phyloP scores from a whole-genome alignment of 2,329 filamentous ascomycete species.

The Ophiostoma pallidulum region DNA sequence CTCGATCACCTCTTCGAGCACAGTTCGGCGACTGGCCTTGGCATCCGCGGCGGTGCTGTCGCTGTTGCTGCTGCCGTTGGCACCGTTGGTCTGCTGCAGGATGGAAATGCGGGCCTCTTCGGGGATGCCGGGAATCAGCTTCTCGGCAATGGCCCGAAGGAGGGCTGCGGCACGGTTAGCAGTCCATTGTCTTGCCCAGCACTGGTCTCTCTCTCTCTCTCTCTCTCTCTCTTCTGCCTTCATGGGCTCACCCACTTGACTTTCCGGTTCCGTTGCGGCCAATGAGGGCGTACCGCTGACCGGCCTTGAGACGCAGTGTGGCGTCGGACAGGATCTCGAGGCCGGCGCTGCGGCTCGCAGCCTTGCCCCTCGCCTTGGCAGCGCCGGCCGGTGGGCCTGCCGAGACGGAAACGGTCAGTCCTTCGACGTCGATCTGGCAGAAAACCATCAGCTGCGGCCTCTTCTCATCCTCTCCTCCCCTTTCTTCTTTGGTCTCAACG shows the following conservation, averaged over 20 bases:
- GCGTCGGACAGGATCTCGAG: slow-evolving; percentile 63
- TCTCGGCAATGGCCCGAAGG: slow-evolving; percentile 65
- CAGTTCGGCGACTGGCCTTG: slow-evolving; percentile 27
- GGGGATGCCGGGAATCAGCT: slow-evolving; percentile 67
- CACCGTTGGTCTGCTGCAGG: slow-evolving; percentile 57
- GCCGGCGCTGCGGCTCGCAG: slow-evolving; percentile 34
- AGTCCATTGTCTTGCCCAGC: too few species aligned
- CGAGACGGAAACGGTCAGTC: slow-evolving; percentile 58
- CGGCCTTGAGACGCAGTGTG: slow-evolving; percentile 61
- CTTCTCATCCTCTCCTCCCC: too few species aligned
- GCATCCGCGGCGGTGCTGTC: slow-evolving; percentile 23
- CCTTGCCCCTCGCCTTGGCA: slow-evolving; percentile 41
- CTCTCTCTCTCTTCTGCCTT: too few species aligned
- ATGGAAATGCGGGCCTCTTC: slow-evolving; percentile 56
- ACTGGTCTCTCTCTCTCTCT: background rate
- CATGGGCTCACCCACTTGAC: slow-evolving; percentile 46
- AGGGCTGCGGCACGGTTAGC: slow-evolving; percentile 48
- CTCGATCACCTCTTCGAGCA: slow-evolving; percentile 61
- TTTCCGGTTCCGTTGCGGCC: slow-evolving; percentile 79
- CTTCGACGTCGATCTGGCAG: slow-evolving; percentile 58
- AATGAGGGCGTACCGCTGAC: slow-evolving; percentile 66
- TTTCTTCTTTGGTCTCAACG: too few species aligned
- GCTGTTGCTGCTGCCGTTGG: too few species aligned
- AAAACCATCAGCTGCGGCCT: background rate
- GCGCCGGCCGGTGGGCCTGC: slow-evolving; percentile 22